A percentile compares a stretch with the other conserved stretches of the same genome.
Conservation (phyloP, 345 rosid genomes). For the Citrus maxima region DNA sequence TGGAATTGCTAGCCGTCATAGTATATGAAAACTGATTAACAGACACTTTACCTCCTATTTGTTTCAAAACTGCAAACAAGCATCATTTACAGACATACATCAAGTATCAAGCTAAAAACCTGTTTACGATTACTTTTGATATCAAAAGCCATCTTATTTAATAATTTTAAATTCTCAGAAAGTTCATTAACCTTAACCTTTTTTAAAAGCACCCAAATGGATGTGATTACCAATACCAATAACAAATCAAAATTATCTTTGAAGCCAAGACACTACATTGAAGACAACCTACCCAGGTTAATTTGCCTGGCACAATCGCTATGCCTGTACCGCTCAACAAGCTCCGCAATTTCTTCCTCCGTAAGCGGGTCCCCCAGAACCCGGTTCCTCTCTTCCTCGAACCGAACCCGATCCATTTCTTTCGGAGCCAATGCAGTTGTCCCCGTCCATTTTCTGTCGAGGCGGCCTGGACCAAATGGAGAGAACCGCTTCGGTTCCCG, state of each 20-base stretch:
- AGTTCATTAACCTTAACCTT: neutral
- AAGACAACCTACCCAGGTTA: conserved; percentile 51
- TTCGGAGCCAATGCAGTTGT: conserved; percentile 45
- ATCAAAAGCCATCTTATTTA: neutral
- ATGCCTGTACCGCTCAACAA: conserved; percentile 80
- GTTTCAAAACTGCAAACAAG: neutral
- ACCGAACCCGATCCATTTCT: conserved; percentile 32
- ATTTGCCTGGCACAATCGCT: conserved; percentile 81
- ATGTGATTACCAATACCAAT: neutral
- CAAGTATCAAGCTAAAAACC: neutral
- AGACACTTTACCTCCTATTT: neutral
- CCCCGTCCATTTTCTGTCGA: conserved; percentile 86
- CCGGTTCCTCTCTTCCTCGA: conserved; percentile 47
- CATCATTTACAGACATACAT: neutral
- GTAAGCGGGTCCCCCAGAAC: conserved; percentile 62
- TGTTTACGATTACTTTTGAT: neutral
- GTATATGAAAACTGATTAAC: neutral
- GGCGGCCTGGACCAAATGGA: conserved; percentile 86
- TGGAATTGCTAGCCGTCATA: too few species aligned
- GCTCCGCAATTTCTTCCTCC: conserved; percentile 62
- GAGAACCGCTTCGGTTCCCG: conserved; percentile 89
- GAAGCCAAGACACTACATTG: neutral
- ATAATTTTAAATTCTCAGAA: neutral
- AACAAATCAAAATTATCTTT: neutral
- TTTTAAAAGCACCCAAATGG: neutral